These are phyloP conservation scores for Trichophyton simii DNA, from an alignment of 2,329 filamentous ascomycete species.

Conservation along the genomic window DNA sequence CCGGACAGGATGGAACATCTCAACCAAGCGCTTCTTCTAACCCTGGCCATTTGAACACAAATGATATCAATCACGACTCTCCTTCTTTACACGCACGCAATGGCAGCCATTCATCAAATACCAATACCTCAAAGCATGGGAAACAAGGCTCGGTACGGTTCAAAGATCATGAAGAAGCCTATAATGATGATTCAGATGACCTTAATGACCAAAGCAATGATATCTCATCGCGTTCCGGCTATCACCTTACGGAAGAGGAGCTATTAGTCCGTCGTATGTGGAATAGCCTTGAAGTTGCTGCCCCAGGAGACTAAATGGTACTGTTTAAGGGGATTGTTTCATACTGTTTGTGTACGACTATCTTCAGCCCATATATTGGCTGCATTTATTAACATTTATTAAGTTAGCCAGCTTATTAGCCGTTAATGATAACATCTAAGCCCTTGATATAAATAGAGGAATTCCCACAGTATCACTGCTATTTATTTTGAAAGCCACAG, in stretches of 20 bases:
- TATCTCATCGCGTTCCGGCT: slow-evolving; percentile 16
- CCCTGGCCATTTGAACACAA: not conserved
- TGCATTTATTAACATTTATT: not conserved
- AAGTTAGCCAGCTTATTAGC: not conserved
- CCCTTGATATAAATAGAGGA: not conserved
- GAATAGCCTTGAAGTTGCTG: slow-evolving; percentile 32
- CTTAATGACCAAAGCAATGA: slow-evolving; percentile 9
- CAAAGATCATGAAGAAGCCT: slow-evolving; percentile 22
- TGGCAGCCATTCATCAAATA: slow-evolving; percentile 4
- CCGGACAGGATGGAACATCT: not conserved
- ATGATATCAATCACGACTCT: not conserved
- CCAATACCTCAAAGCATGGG: slow-evolving; percentile 16
- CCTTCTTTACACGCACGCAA: not conserved
- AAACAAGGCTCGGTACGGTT: slow-evolving; percentile 21
- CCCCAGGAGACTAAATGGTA: slow-evolving; percentile 17
- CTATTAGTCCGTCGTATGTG: slow-evolving; percentile 34
- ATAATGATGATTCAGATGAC: slow-evolving; percentile 7
- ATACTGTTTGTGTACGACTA: not conserved
- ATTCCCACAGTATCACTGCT: no score
- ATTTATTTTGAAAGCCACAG: no score
- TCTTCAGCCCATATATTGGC: not conserved
- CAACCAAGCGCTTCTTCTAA: not conserved
- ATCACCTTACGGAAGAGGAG: slow-evolving; percentile 23
- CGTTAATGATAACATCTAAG: not conserved
- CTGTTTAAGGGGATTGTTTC: not conserved